Conservation (phyloP, 1,139 yeast species). For the Yamadazyma triangularis region DNA sequence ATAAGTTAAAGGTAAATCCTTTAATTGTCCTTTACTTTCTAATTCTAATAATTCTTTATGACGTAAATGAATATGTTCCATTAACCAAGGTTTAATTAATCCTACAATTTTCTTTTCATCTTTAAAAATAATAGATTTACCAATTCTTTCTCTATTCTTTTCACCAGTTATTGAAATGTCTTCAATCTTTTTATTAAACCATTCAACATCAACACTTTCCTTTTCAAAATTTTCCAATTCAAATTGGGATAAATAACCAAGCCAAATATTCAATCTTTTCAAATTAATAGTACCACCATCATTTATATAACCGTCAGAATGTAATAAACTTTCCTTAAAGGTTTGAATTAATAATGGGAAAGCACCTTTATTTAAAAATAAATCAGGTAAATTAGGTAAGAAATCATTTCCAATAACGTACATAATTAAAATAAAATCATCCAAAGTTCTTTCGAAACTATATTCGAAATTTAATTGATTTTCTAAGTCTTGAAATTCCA, state of each 20-base stretch:
- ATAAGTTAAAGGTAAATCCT: conserved; percentile 36
- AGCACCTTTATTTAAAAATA: conserved; percentile 92
- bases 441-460: conserved; percentile 83
- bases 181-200: conserved; percentile 85
- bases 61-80: conserved; percentile 32
- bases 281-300: conserved; percentile 79
- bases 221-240: conserved; percentile 81
- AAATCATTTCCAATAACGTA: conserved; percentile 98
- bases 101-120: conserved; percentile 69
- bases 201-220: conserved; percentile 78
- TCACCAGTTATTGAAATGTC: conserved; percentile 73
- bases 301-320: conserved; percentile 80
- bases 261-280: conserved; percentile 67
- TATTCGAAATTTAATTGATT: conserved; percentile 64
- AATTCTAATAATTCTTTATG: conserved; percentile 25
- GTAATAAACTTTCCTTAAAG: conserved; percentile 73
- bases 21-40: conserved; percentile 44
- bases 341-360: conserved; percentile 85
- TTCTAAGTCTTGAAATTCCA: conserved; percentile 74
- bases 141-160: conserved; percentile 59
- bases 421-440: conserved; percentile 88
- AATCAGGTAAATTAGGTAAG: conserved; percentile 94
- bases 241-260: conserved; percentile 61
- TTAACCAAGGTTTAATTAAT: conserved; percentile 63
- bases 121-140: conserved; percentile 62